A percentile compares a stretch with the other conserved stretches of the same genome.
Conservation (phyloP, 2,329 filamentous ascomycete genomes). For the Cadophora sp. region DNA sequence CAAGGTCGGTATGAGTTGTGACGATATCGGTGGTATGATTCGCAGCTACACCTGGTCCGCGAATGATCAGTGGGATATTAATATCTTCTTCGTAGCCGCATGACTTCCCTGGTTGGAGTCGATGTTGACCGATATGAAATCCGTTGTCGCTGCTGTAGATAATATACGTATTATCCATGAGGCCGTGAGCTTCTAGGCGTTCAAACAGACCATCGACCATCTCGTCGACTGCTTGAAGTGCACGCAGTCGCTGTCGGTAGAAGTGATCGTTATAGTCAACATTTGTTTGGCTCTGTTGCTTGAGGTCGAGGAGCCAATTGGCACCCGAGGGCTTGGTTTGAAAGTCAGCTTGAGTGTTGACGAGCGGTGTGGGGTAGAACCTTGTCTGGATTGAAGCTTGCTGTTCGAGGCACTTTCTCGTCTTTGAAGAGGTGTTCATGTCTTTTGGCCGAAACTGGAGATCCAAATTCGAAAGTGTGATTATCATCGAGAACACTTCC, state of each 20-base stretch:
- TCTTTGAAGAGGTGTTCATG: constrained; percentile 67
- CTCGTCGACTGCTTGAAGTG: constrained; percentile 61
- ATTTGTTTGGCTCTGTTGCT: constrained; percentile 48
- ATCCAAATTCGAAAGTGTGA: constrained; percentile 28
- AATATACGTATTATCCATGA: constrained; percentile 56
- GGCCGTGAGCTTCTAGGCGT: constrained; percentile 47
- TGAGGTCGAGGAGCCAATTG: constrained; percentile 52
- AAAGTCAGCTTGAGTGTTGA: not conserved
- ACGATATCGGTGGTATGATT: constrained; percentile 49
- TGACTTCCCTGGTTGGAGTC: constrained; percentile 55
- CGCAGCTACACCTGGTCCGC: constrained; percentile 59
- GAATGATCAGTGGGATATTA: constrained; percentile 59
- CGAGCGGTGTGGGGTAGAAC: constrained; percentile 39
- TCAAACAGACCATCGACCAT: constrained; percentile 55
- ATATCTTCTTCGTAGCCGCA: constrained; percentile 58
- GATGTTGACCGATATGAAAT: constrained; percentile 57
- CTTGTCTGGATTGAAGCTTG: constrained; percentile 68
- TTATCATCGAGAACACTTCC: constrained; percentile 45
- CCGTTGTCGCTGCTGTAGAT: constrained; percentile 64
- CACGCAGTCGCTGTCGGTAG: constrained; percentile 56
- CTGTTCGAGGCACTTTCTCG: constrained; percentile 63
- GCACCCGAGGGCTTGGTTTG: constrained; percentile 45
- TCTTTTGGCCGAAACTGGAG: constrained; percentile 62
- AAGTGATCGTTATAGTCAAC: constrained; percentile 56
- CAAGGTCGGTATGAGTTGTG: constrained; percentile 60